A percentile compares a stretch with the other conserved stretches of the same genome.
Evolutionary conservation across 306 rosid species (phyloP).

Genomic region (Medicago arabica): DNA sequence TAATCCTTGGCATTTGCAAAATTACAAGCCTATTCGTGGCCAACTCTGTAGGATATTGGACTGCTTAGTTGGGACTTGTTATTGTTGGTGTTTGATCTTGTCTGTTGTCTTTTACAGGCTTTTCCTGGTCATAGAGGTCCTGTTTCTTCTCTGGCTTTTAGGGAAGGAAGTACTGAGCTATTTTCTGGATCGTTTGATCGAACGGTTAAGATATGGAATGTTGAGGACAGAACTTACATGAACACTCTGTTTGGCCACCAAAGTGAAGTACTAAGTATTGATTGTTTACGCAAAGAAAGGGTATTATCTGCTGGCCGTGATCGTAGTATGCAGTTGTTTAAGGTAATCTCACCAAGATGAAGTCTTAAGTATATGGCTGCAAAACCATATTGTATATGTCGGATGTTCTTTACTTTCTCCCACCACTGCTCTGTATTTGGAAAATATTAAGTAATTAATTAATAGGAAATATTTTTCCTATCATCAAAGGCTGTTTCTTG

Average conservation of each 20-base stretch:
- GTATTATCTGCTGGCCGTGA: slow-evolving; percentile 86
- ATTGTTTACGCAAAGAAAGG: slow-evolving; percentile 91
- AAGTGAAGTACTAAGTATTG: slow-evolving; percentile 77
- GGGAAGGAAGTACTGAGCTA: slow-evolving; percentile 91
- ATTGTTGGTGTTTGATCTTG: slow-evolving; percentile 30
- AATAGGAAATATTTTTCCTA: neutral
- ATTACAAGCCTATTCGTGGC: neutral
- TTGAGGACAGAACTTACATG: slow-evolving; percentile 90
- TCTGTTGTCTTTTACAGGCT: slow-evolving; percentile 59
- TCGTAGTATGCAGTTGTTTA: slow-evolving; percentile 86
- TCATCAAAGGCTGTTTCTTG: slow-evolving; percentile 20
- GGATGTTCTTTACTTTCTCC: slow-evolving; percentile 20
- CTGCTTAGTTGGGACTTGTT: neutral
- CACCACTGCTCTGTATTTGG: slow-evolving; percentile 2
- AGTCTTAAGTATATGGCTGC: slow-evolving; percentile 25
- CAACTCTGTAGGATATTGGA: slow-evolving; percentile 11
- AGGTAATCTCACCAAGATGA: slow-evolving; percentile 55
- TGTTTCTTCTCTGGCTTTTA: slow-evolving; percentile 82
- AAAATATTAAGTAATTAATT: slow-evolving; percentile 22
- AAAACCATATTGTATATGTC: neutral
- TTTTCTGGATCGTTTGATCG: slow-evolving; percentile 98
- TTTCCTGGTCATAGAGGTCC: slow-evolving; percentile 94
- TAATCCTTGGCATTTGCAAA: neutral
- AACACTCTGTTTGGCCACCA: slow-evolving; percentile 91
- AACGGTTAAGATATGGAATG: slow-evolving; percentile 94